Conservation (phyloP, 2,329 filamentous ascomycete genomes). For the Didymella pomorum region DNA sequence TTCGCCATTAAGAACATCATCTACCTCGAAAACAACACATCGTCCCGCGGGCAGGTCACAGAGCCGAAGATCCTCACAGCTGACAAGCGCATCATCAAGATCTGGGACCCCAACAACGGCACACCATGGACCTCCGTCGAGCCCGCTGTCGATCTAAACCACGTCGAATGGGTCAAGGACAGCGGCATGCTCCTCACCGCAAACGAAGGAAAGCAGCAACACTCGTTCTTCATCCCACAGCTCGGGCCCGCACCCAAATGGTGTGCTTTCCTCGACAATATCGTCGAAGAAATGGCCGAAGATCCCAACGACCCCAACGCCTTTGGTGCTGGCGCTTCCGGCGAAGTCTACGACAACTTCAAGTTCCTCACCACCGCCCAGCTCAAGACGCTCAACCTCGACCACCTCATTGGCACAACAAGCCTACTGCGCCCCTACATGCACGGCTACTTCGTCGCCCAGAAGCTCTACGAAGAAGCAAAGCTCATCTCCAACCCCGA, state of each 20-base stretch:
- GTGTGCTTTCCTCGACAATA: conserved; percentile 96
- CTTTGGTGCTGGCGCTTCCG: conserved; percentile 63
- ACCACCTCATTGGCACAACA: conserved; percentile 89
- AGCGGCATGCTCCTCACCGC: conserved; percentile 96
- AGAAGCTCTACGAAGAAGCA: conserved; percentile 94
- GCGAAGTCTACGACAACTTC: conserved; percentile 96
- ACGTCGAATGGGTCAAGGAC: conserved; percentile 90
- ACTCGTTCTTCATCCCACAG: conserved; percentile 93
- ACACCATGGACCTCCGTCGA: conserved; percentile 95
- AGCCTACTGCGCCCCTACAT: conserved; percentile 93
- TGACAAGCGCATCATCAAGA: conserved; percentile 95
- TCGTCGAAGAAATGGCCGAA: conserved; percentile 99
- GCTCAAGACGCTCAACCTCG: conserved; percentile 82
- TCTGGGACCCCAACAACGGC: conserved; percentile 87
- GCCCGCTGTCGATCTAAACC: conserved; percentile 92
- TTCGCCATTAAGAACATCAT: conserved; percentile 87
- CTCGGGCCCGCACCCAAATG: conserved; percentile 92
- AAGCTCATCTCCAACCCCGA: conserved; percentile 92
- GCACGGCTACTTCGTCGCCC: conserved; percentile 98
- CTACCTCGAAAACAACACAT: conserved; percentile 72
- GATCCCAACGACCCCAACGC: conserved; percentile 69
- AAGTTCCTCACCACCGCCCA: conserved; percentile 95
- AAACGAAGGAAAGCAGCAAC: conserved; percentile 94
- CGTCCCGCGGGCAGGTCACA: conserved; percentile 68
- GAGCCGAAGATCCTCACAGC: conserved; percentile 84